Conservation (phyloP, 768 basidiomycete species). For the Leccinum pellstonianum region DNA sequence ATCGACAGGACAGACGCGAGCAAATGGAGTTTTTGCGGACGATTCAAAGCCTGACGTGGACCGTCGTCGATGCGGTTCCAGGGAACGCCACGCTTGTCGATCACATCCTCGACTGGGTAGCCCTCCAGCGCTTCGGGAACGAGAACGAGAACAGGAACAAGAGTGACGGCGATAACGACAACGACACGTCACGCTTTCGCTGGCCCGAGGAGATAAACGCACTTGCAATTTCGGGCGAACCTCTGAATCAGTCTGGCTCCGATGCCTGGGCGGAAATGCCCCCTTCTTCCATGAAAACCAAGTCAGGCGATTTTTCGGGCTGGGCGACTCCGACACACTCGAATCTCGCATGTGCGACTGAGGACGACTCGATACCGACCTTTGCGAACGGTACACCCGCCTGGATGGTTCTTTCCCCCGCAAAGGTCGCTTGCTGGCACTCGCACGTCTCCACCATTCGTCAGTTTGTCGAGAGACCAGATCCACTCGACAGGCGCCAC, state of each 20-base stretch:
- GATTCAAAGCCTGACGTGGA: conserved; percentile 50
- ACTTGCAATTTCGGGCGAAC: conserved; percentile 13
- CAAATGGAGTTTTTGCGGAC: conserved; percentile 57
- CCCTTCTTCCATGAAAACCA: not conserved
- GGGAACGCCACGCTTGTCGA: conserved; percentile 38
- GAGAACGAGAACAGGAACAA: too few relatives aligned
- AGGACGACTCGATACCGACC: conserved; percentile 38
- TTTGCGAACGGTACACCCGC: conserved; percentile 40
- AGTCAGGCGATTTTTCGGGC: not conserved
- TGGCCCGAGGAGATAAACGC: conserved; percentile 43
- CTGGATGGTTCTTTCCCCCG: conserved; percentile 53
- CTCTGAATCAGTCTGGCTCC: conserved; percentile 18
- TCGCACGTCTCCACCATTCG: conserved; percentile 60
- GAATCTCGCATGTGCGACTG: conserved; percentile 43
- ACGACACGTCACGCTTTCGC: conserved; percentile 20
- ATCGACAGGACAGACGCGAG: conserved; percentile 50
- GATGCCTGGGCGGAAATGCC: conserved; percentile 19
- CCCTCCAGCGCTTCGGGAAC: conserved; percentile 5
- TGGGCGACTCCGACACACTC: not conserved
- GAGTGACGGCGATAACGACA: not conserved
- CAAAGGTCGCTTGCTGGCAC: conserved; percentile 69
- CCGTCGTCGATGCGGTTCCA: conserved; percentile 50
- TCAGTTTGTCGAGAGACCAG: conserved; percentile 37
- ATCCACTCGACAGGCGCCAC: not conserved
- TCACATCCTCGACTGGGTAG: conserved; percentile 45